Conservation (phyloP, 148 eudicot species). For the Pouteria glomerata region DNA sequence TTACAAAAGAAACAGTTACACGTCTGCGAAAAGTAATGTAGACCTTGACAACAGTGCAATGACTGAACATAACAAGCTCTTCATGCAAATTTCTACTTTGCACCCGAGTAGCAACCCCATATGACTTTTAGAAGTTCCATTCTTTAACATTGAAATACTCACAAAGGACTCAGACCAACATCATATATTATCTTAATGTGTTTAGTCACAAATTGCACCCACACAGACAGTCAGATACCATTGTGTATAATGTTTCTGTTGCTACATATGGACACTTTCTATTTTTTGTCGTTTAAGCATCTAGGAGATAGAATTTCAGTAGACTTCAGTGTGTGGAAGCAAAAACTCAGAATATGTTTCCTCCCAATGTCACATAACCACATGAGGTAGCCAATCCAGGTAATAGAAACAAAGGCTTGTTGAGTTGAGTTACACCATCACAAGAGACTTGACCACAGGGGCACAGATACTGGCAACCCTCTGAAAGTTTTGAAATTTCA, state of each 20-base stretch:
- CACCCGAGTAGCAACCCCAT: neutral
- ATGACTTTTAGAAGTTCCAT: neutral
- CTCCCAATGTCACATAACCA: neutral
- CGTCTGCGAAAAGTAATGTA: neutral
- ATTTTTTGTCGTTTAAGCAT: neutral
- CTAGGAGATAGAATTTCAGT: neutral
- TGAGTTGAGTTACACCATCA: neutral
- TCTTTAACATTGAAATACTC: neutral
- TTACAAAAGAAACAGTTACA: neutral
- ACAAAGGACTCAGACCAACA: neutral
- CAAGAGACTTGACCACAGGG: neutral
- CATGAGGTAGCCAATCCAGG: neutral
- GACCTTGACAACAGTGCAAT: neutral
- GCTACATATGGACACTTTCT: neutral
- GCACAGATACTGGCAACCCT: no score
- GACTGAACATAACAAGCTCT: neutral
- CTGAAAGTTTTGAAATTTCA: neutral
- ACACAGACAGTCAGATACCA: no score
- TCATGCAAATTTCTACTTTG: neutral
- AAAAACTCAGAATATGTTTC: neutral
- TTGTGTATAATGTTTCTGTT: neutral
- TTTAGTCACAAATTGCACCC: neutral
- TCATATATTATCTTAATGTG: neutral
- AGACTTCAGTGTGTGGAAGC: neutral
- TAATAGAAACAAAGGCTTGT: neutral